Evolutionary conservation across 179 eudicot genomes (phyloP).

Genomic region (Carnegiea gigantea): DNA sequence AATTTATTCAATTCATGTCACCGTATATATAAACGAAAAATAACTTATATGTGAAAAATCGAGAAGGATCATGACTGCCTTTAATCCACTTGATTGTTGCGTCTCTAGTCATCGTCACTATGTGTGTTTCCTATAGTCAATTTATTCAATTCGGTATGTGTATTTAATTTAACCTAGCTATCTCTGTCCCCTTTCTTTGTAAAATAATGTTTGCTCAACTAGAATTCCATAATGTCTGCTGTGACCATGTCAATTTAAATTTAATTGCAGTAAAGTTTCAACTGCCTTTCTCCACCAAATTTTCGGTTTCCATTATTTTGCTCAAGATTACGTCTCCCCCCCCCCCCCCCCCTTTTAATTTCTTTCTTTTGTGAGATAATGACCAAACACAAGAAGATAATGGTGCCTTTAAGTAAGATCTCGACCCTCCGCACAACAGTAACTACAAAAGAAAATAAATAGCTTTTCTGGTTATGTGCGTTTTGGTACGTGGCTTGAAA

Average conservation of each 20-base stretch:
- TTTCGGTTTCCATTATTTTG: background rate
- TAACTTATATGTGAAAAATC: too few species aligned
- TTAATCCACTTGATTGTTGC: too few species aligned
- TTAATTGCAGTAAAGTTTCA: background rate
- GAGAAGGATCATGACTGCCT: too few species aligned
- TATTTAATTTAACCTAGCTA: background rate
- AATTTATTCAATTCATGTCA: too few species aligned
- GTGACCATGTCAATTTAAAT: background rate
- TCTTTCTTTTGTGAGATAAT: background rate
- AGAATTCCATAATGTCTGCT: conserved; percentile 19
- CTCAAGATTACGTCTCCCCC: background rate
- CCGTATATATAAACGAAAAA: too few species aligned
- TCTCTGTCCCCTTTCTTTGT: background rate
- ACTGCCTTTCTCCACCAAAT: conserved; percentile 8
- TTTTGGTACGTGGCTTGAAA: too few species aligned
- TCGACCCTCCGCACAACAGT: background rate
- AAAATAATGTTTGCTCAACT: background rate
- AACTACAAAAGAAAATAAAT: background rate
- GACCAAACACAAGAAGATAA: background rate
- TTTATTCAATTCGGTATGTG: too few species aligned
- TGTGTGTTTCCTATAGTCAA: too few species aligned
- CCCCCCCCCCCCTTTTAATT: background rate
- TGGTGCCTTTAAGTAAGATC: background rate
- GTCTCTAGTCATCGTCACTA: too few species aligned
- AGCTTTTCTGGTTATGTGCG: background rate